Base-by-base conservation (phyloP, 2,329 filamentous ascomycete species). In the Colletotrichum sp. region DNA sequence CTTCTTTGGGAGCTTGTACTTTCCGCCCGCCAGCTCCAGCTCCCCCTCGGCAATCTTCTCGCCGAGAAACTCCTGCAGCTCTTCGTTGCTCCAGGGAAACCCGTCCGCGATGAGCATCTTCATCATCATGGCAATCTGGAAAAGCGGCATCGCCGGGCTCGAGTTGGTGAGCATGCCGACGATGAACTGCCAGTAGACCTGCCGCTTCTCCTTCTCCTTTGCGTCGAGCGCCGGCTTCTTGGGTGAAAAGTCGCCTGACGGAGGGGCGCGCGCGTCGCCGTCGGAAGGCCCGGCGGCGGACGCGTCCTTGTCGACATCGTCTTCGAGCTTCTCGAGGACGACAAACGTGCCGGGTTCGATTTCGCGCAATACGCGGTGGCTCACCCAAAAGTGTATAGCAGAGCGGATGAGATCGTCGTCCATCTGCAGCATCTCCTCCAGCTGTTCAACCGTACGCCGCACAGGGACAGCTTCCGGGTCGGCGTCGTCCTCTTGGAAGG, bases 141-240 rank as follows among this genome's bases (percentile, higher is more conserved):
- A 89, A 75, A 96, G 87, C 67, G 95, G 93, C 95, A 98, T 97
- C 32, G 94, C 86, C 21, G 90, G 92, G 21, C 94, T 94, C 80
- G 95, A 94, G 84, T 98, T 98, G 77, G 95, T 98, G 85, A 99
- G 87, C 97, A 99, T 99, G 68, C 95, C 95, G 72, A 96, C 89
- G 75, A 99, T 96, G 83, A 98, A 99, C 81, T 96, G 94, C 92
- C 95, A 95, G 85, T 98, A 98, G 52, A 98, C 90, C 59, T 86
- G 85, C 39, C 89, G 88, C 75, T 88, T 88, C 79, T 90, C 90
- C 79, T 89, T 88, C 81, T 93, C 91, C 82, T 95, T 94, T 78
- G 92, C 89, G 26, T 94, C 90, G 36, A 94, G 87, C 86, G 85
- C 15, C 68, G 88, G 85, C 79, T 92, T 90, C 7, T 88, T 90